These are phyloP conservation scores for Boletus rubescentipes DNA, from an alignment of 768 basidiomycete genomes.

Conservation along the genomic window DNA sequence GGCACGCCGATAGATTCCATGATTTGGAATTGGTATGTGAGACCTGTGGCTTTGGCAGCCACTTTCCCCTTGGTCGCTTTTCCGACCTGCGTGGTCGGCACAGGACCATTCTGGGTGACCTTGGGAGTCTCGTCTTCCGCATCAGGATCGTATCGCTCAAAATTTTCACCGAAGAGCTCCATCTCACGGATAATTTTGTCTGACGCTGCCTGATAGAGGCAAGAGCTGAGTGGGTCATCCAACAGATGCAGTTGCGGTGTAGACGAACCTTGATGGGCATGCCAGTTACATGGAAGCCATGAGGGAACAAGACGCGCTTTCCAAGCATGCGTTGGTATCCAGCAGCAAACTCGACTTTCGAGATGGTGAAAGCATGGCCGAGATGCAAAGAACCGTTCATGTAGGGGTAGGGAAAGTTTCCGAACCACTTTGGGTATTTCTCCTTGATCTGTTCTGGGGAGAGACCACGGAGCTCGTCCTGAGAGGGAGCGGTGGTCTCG, in stretches of 20 bases:
- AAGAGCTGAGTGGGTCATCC: neutral
- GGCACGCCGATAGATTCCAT: slow-evolving; percentile 93
- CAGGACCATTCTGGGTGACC: slow-evolving; percentile 41
- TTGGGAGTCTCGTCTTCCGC: slow-evolving; percentile 46
- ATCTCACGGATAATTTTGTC: slow-evolving; percentile 98
- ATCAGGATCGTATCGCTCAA: slow-evolving; percentile 54
- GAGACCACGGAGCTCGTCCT: slow-evolving; percentile 61
- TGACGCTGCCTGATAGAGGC: slow-evolving; percentile 71
- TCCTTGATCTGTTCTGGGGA: slow-evolving; percentile 64
- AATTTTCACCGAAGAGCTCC: slow-evolving; percentile 90
- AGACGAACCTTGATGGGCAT: slow-evolving; percentile 95
- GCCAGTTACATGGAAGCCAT: slow-evolving; percentile 96
- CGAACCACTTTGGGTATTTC: slow-evolving; percentile 95
- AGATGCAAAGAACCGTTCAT: slow-evolving; percentile 98
- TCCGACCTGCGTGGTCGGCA: slow-evolving; percentile 49
- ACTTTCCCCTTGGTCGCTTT: slow-evolving; percentile 98
- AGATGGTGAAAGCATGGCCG: slow-evolving; percentile 97
- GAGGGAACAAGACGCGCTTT: slow-evolving; percentile 93
- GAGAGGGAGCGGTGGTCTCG: slow-evolving; percentile 78
- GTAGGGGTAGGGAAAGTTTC: slow-evolving; percentile 94
- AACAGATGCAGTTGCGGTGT: neutral
- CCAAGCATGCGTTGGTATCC: slow-evolving; percentile 96
- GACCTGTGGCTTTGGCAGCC: slow-evolving; percentile 87
- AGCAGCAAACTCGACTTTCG: slow-evolving; percentile 95
- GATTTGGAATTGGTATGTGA: slow-evolving; percentile 98